These are phyloP conservation scores for Trichoderma asperelloides DNA, from an alignment of 495 filamentous ascomycete genomes.

Conservation along the genomic window DNA sequence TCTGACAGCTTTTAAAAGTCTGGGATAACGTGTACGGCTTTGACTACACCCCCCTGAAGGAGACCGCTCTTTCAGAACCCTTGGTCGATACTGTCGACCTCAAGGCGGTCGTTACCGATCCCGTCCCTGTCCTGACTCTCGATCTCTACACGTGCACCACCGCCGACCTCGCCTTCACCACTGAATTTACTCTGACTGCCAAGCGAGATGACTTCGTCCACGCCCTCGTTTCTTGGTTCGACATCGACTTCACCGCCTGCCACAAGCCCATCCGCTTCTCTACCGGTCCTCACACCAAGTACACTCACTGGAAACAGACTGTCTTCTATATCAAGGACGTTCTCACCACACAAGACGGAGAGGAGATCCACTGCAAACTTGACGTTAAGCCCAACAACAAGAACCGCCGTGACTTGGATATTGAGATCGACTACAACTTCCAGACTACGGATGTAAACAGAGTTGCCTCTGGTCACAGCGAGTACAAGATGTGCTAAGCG, in stretches of 20 bases:
- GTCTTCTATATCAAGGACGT: constrained; percentile 84
- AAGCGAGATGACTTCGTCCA: constrained; percentile 87
- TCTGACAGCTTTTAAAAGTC: constrained; percentile 32
- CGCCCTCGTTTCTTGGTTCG: constrained; percentile 95
- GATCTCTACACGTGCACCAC: constrained; percentile 62
- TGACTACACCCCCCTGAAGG: constrained; percentile 61
- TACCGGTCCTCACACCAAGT: constrained; percentile 82
- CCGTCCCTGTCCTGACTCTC: constrained; percentile 54
- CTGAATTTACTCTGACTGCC: constrained; percentile 56
- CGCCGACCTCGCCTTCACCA: constrained; percentile 57
- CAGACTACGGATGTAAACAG: constrained; percentile 64
- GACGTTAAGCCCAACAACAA: constrained; percentile 82
- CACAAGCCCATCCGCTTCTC: constrained; percentile 79
- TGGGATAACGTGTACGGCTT: constrained; percentile 82
- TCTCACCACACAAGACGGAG: constrained; percentile 71
- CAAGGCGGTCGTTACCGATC: constrained; percentile 70
- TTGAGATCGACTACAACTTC: constrained; percentile 74
- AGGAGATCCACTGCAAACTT: constrained; percentile 61
- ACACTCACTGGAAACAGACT: constrained; percentile 93
- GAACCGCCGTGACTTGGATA: constrained; percentile 92
- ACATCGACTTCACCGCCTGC: constrained; percentile 95
- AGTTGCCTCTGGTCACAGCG: constrained; percentile 56
- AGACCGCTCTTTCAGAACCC: constrained; percentile 62
- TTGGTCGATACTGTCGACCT: constrained; percentile 64
- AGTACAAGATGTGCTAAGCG: constrained; percentile 79